Evolutionary conservation across 2,329 filamentous ascomycete species (phyloP), one percentile per base, ranked within the genome.

Genomic region (Xylariaceae sp.): DNA sequence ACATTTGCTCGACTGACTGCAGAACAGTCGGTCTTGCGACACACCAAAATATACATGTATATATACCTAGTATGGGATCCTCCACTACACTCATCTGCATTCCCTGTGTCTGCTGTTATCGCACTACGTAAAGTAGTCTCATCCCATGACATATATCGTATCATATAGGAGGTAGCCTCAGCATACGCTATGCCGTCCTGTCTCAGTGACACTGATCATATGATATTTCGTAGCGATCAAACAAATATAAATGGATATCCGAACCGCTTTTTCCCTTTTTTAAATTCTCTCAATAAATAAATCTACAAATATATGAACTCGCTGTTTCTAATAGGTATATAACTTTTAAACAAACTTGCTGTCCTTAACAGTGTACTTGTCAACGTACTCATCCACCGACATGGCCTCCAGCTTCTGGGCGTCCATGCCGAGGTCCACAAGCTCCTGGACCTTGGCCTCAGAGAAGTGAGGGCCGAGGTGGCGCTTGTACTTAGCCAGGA

Each of bases 401-500:
- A 89, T 89, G 69, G 81, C 77, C 78, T 96, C 90, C 57, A 97
- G 78, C 76, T 82, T 86, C 76, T 87, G 83, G 61, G 81, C 77
- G 74, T 96, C 85, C 75, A 88, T 84, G 68, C 89, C 89, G 55
- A 97, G 79, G 66, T 90, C 82, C 55, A 97, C 82, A 57, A 99
- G 82, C 78, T 94, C 82, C 78, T 93, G 84, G 55, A 97, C 90
- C 72, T 87, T 86, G 53, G 82, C 80, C 73, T 89, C 82, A 62
- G 85, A 80, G 76, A 89, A 95, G 80, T 97, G 93, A 56, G 89
- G 89, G 69, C 83, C 84, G 55, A 97, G 80, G 77, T 99, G 94
- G 74, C 90, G 87, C 87, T 92, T 88, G 81, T 91, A 99, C 83
- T 99, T 99, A 75, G 86, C 87, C 69, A 97, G 79, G 69, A 99